Base-by-base conservation (phyloP, 78 protist genomes). In the Dictyostelium capitatum region DNA sequence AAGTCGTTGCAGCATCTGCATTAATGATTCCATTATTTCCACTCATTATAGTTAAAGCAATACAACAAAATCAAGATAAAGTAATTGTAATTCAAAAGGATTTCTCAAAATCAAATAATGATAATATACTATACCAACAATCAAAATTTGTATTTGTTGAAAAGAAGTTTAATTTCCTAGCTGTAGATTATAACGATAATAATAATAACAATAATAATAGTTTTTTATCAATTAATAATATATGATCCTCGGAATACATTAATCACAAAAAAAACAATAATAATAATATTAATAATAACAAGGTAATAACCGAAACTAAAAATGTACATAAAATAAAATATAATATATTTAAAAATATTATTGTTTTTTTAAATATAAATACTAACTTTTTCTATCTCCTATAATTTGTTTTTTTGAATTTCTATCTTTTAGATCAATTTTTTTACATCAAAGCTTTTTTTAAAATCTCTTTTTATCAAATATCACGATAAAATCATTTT, bases 51-150 rank as follows among this genome's bases (percentile, higher is more conserved):
- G 69, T 30, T 9, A 59, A 59, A 23, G 69, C 69, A 3, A 59
- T 59, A 3, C 10, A 8, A 23, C 17, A 23, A 9, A 25, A 59
- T 14, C 30, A 59, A 59, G 69, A 59, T 59, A 59, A 59, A 59
- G 69, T 59, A 23, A 59, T 59, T 9, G 32, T 23, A 23, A 30
- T 59, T 23, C n/a, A 25, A 6, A 59, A 59, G 25, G 69, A 59
- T 23, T 59, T n/a, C 14, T 23, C 32, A 23, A 59, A 59, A 59
- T 23, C 32, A 23, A 59, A 59, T n/a, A 59, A 59, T 59, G 69
- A 59, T 23, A 59, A 59, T 59, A 59, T 59, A 59, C 32, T 59
- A 19, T 59, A 59, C n/a, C 69, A 59, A 59, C 69, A 59, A 59
- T 9, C 28, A 8, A 59, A 59, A 23, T 59, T 59, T 59, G 69